Evolutionary conservation across 805 yeast genomes (phyloP).

Genomic region (Metschnikowia similis): DNA sequence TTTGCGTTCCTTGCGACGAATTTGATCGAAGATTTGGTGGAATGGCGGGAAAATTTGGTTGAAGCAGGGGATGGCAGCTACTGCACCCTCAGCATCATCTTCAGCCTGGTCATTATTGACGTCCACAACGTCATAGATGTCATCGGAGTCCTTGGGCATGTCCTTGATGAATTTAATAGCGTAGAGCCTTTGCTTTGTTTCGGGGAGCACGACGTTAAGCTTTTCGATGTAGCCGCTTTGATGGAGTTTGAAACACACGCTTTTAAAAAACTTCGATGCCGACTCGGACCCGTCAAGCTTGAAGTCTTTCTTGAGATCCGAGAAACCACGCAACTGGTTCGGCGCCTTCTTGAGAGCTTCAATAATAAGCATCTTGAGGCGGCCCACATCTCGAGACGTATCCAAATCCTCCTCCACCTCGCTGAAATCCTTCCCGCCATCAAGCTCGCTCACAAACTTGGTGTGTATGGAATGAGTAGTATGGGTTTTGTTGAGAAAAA

Average conservation of each 20-base stretch:
- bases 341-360: conserved; percentile 54
- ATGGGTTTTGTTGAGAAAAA: conserved; percentile 42
- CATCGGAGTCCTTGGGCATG: conserved; percentile 45
- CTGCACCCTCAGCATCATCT: conserved; percentile 2
- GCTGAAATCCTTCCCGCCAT: conserved; percentile 7
- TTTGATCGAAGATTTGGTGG: conserved; percentile 55
- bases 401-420: conserved; percentile 21
- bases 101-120: conserved; percentile 15
- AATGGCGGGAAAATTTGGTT: conserved; percentile 62
- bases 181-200: conserved; percentile 24
- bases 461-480: conserved; percentile 52
- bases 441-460: conserved; percentile 35
- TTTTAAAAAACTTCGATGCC: conserved; percentile 44
- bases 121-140: conserved; percentile 36
- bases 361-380: conserved; percentile 37
- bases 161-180: conserved; percentile 41
- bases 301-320: conserved; percentile 58
- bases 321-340: conserved; percentile 53
- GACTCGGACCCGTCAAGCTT: conserved; percentile 41
- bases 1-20: conserved; percentile 32
- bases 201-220: conserved; percentile 42
- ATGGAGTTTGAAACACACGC: conserved; percentile 44
- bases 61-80: conserved; percentile 25
- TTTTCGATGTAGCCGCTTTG: conserved; percentile 45
- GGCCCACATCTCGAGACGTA: conserved; percentile 25